Base-by-base conservation (phyloP, 495 filamentous ascomycete species). In the Penicillium malachiteum region DNA sequence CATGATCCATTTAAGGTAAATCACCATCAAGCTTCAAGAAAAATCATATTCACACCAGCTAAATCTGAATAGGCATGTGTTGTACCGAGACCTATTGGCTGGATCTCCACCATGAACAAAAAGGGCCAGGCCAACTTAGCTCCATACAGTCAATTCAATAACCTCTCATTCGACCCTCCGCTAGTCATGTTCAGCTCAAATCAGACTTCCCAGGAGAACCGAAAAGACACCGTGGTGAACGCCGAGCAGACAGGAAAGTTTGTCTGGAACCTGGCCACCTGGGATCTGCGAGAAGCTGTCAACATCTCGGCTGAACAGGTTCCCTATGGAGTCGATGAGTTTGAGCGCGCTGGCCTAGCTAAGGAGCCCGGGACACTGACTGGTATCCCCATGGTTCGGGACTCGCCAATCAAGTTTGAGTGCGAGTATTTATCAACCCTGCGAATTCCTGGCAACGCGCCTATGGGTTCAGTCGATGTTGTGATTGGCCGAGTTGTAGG, bases 101-200 rank as follows among this genome's bases (percentile, higher is more conserved):
- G 77, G 73, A 80, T 77, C 44, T 69, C 61, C 35, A 78, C 75
- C 5, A 62, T 61, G 40, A 71, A 66, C 52, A 54, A 56, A 59
- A 41, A 64, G 2, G 69, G 68, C 38, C 48, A 60, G 47, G 58
- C 68, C 55, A 84, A 84, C 57, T 72, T 84, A 5, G 82, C 80
- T 0, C 83, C 83, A 1, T 86, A 77, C 64, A 73, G 64, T 1
- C 82, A 84, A 65, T 84, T 85, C 71, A 83, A 76, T 59, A 86
- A 84, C 60, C 72, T 84, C 0, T 81, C 79, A 41, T 86, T 81
- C 66, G 79, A 83, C 66, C 83, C 81, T 10, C 81, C 81, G 0
- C 81, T 79, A 57, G 74, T 84, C 41, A 79, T 84, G 75, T 83
- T 84, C 66, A 65, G 66, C 33, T 71, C 78, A 2, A 84, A 84